Base-by-base conservation (phyloP, 495 filamentous ascomycete species). In the Xylaria sp. region DNA sequence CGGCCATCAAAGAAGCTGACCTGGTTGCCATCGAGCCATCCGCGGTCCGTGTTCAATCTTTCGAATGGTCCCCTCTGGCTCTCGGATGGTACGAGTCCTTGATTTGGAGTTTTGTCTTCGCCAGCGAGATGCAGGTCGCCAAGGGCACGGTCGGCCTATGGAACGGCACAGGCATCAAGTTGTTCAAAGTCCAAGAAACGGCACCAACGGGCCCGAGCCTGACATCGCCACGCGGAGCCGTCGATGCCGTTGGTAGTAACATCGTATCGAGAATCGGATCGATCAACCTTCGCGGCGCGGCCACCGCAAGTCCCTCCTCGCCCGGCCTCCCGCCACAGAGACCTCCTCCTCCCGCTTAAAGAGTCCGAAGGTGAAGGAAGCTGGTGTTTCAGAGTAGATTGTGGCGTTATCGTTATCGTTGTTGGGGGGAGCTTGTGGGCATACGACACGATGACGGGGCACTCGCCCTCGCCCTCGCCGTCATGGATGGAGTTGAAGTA, bases 71-170 rank as follows among this genome's bases (percentile, higher is more conserved):
- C 2, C 90, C 93, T 0, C 84, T 97, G 14, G 92, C 93, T 0
- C 87, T 99, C 46, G 96, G 97, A 59, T 99, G 96, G 96, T 99
- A 99, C 75, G 93, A 98, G 78, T 94, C 91, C 0, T 81, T 98
- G 24, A 88, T 99, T 8, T 99, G 96, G 96, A 90, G 93, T n/a
- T 94, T 97, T 80, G 90, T 97, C 72, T 99, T 98, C 81, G 88
- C 90, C 37, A 90, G 89, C 72, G 96, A 99, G 80, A 93, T 97
- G 89, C 88, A 94, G 57, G 91, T 97, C 4, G 86, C 91, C 1
- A 93, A 90, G 79, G 96, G 96, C 40, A 95, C 92, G 1, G 91
- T 94, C n/a, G 95, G 96, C 19, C 90, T 98, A 2, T 99, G 96
- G 96, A 98, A 97, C 73, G 91, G 93, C 21, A 98, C 97, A 5